Evolutionary conservation across 768 basidiomycete genomes (phyloP), one percentile per base, ranked within the genome.

Genomic region (Lactarius pseudohatsudake): DNA sequence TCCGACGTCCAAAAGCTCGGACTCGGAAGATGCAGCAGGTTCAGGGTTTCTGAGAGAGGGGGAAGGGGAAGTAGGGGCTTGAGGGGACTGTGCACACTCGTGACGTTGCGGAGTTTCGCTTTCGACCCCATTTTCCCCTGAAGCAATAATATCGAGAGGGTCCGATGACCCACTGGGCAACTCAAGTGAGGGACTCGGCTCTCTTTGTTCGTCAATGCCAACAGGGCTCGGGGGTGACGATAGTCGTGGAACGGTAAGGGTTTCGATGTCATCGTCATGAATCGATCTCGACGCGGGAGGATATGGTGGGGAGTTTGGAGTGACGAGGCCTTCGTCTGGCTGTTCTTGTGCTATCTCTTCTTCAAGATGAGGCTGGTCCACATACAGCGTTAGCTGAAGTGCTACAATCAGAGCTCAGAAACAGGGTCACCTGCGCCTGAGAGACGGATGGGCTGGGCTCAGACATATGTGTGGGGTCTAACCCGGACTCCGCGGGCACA

Each of bases 91-190:
- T 7, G 53, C 38, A 30, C 18, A 58, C 18, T 45, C 54, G 36
- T 45, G 43, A 56, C 20, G 43, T 40, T 41, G 54, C 54, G 47
- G 26, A 45, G 53, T 53, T 10, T 59, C 61, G n/a, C 22, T 38
- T 53, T 50, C 61, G 22, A 32, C 43, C 16, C 56, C 62, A 30
- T 64, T 41, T 38, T 67, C 66, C 47, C 53, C 58, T 3, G 61
- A 61, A 20, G 62, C 43, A 18, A 64, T 67, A 16, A 67, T 56
- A 36, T 67, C 66, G 53, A 67, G 66, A 59, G 58, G 66, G 10
- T 67, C 66, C 36, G 66, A 62, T 8, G 62, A 67, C 26, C 56
- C 66, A 40, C 45, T 13, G 22, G 32, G 41, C 4, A 28, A 36
- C 11, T 30, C 58, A n/a, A 58, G 62, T 28, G 66, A 59, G 18